phyloP scores from a whole-genome alignment of 1,284 basidiomycete genomes.

The Somion occarium region DNA sequence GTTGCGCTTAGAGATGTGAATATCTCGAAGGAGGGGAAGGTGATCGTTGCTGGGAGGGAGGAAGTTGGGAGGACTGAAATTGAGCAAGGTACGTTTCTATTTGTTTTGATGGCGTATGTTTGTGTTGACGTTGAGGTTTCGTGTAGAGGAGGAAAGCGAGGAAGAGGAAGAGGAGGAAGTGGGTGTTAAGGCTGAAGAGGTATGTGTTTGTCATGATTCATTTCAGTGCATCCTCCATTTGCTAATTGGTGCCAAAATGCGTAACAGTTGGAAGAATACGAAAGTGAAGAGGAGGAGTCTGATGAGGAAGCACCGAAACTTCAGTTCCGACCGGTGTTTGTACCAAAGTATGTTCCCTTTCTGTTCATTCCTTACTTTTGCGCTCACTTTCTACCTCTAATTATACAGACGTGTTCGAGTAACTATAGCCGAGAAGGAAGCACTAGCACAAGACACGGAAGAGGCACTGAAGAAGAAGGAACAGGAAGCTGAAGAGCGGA shows the following conservation, averaged over 20 bases:
- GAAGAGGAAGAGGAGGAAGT: slow-evolving; percentile 42
- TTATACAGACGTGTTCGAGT: slow-evolving; percentile 60
- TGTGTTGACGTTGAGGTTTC: slow-evolving; percentile 64
- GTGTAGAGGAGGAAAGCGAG: slow-evolving; percentile 48
- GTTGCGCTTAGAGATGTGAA: slow-evolving; percentile 67
- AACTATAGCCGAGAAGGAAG: slow-evolving; percentile 63
- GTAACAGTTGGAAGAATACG: slow-evolving; percentile 70
- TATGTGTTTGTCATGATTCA: slow-evolving; percentile 21
- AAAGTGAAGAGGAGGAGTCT: slow-evolving; percentile 57
- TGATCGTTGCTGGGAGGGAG: slow-evolving; percentile 63
- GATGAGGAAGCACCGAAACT: slow-evolving; percentile 57
- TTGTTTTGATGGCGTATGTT: slow-evolving; percentile 57
- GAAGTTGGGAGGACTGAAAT: slow-evolving; percentile 59
- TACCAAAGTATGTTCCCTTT: slow-evolving; percentile 69
- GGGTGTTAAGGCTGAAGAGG: slow-evolving; percentile 41
- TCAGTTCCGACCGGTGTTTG: slow-evolving; percentile 83
- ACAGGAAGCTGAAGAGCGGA: slow-evolving; percentile 65
- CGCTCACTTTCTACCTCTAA: not conserved
- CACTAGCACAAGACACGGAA: slow-evolving; percentile 62
- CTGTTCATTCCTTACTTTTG: not conserved
- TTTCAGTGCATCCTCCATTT: slow-evolving; percentile 16
- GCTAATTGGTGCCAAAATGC: too few species aligned
- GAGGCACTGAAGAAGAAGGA: slow-evolving; percentile 62
- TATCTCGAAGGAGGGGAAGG: slow-evolving; percentile 67
- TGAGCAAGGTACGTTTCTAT: slow-evolving; percentile 18